Conservation (phyloP, 257 asterid genomes). For the Solanum peruvianum region DNA sequence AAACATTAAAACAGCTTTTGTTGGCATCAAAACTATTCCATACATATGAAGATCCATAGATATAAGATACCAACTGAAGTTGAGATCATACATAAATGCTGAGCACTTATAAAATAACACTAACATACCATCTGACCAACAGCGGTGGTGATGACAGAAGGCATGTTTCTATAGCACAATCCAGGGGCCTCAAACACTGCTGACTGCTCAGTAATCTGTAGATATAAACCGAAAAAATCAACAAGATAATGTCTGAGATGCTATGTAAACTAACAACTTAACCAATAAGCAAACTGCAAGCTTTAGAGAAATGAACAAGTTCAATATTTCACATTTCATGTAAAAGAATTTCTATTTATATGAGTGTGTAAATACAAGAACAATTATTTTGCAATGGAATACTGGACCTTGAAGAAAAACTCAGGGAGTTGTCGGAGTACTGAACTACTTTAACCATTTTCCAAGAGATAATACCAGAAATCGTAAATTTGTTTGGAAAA, state of each 20-base stretch:
- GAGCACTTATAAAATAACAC: not conserved
- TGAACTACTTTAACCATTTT: not conserved
- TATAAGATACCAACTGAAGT: not conserved
- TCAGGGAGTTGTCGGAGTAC: not conserved
- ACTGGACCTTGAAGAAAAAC: not conserved
- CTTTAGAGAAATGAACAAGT: not conserved
- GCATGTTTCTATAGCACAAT: conserved; percentile 35
- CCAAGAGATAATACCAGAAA: not conserved
- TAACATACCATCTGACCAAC: conserved; percentile 76
- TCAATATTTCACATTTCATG: not conserved
- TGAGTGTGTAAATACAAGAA: not conserved
- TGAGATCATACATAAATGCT: not conserved
- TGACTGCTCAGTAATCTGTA: conserved; percentile 77
- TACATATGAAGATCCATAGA: not conserved
- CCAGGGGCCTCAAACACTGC: conserved; percentile 51
- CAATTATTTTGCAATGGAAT: not conserved
- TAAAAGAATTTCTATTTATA: not conserved
- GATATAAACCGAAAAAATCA: not conserved
- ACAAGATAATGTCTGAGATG: not conserved
- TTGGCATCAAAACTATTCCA: not conserved
- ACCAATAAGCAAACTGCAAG: not conserved
- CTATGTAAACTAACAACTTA: not conserved
- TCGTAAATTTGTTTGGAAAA: not conserved
- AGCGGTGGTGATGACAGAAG: conserved; percentile 59
- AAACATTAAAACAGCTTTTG: not conserved